These are phyloP conservation scores for Coriolopsis trogii DNA, from an alignment of 1,284 basidiomycete genomes.

Conservation along the genomic window DNA sequence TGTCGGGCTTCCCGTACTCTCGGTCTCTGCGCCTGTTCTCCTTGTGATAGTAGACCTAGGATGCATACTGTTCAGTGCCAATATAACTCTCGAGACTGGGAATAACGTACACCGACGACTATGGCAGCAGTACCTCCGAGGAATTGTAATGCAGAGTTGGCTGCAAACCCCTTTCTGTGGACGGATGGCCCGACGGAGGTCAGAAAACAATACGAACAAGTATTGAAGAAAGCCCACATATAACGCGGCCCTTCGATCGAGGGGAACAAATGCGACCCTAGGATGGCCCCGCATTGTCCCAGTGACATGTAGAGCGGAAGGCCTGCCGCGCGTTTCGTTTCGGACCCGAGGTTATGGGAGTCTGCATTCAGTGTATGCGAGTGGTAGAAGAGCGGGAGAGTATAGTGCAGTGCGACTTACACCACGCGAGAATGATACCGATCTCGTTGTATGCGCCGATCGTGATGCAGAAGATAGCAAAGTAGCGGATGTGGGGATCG, in stretches of 20 bases:
- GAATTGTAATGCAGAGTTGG: conserved; percentile 59
- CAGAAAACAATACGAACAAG: neutral
- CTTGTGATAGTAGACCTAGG: neutral
- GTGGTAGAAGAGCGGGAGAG: too few relatives aligned
- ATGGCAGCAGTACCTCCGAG: conserved; percentile 54
- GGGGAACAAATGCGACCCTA: conserved; percentile 77
- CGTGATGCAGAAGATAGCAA: conserved; percentile 70
- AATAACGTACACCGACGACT: conserved; percentile 49
- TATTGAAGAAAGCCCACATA: conserved; percentile 41
- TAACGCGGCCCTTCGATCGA: conserved; percentile 65
- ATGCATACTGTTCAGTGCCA: neutral
- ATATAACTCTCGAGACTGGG: neutral
- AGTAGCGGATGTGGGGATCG: conserved; percentile 58
- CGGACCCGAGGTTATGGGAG: conserved; percentile 75
- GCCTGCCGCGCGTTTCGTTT: conserved; percentile 75
- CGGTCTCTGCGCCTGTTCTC: conserved; percentile 63
- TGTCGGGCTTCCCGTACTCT: conserved; percentile 53
- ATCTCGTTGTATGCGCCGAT: conserved; percentile 70
- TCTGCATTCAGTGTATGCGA: conserved; percentile 45
- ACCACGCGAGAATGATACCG: conserved; percentile 71
- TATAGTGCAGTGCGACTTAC: conserved; percentile 41
- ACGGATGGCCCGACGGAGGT: too few relatives aligned
- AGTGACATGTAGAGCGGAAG: conserved; percentile 34
- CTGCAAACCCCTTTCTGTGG: conserved; percentile 73
- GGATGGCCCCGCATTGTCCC: conserved; percentile 67